Percentiles rank a stretch among this genome's conserved stretches.
Evolutionary conservation across 2,329 filamentous ascomycete genomes (phyloP).

Genomic region (Neofusicoccum laricinum): DNA sequence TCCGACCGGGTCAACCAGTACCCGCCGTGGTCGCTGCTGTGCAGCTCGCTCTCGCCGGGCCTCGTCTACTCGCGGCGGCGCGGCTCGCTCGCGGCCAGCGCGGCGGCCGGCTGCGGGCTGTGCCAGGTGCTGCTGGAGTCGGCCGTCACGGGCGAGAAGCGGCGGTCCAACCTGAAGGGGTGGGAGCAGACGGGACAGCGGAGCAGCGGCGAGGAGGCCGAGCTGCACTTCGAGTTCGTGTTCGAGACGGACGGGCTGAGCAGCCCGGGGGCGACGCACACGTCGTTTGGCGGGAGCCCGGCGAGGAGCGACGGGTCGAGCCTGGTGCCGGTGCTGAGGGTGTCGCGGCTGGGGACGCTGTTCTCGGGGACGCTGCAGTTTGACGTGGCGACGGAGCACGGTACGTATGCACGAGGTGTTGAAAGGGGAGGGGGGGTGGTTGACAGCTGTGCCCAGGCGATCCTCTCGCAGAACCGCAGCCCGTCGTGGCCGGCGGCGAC

Average conservation of each 20-base stretch:
- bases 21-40: conserved; percentile 1
- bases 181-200: not conserved
- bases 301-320: too few species aligned
- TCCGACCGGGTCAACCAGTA: not conserved
- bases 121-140: conserved; percentile 1
- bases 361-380: conserved; percentile 13
- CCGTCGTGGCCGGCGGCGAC: not conserved
- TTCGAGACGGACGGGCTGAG: not conserved
- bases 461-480: not conserved
- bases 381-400: conserved; percentile 6
- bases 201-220: not conserved
- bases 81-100: not conserved
- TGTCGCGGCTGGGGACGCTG: not conserved
- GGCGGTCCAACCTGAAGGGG: not conserved
- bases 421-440: not conserved
- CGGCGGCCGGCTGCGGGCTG: not conserved
- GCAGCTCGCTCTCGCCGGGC: not conserved
- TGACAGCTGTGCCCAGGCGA: not conserved
- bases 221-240: not conserved
- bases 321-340: not conserved
- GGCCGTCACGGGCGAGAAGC: not conserved
- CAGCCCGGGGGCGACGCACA: not conserved
- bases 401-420: not conserved
- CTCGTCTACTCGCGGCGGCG: not conserved
- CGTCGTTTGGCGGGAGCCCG: too few species aligned